phyloP scores from a whole-genome alignment of 1,139 yeast species.

The Yamadazyma trypodendri region DNA sequence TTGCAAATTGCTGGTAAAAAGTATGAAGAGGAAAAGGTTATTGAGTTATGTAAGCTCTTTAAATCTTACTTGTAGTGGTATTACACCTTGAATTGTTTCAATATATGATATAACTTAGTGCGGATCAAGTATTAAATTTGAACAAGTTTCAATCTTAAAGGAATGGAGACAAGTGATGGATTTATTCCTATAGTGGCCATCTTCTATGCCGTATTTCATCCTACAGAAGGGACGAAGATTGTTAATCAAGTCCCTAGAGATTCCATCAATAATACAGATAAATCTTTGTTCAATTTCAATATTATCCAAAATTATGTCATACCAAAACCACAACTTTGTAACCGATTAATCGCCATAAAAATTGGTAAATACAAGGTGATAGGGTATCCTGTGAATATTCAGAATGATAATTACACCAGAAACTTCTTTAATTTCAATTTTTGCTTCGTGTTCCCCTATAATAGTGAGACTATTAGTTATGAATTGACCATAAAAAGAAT shows the following conservation, averaged over 20 bases:
- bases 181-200: conserved; percentile 83
- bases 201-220: conserved; percentile 91
- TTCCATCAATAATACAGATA: conserved; percentile 35
- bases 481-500: conserved; percentile 81
- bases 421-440: conserved; percentile 92
- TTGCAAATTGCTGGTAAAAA: conserved; percentile 28
- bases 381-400: conserved; percentile 89
- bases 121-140: not conserved
- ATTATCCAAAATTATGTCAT: conserved; percentile 85
- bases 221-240: conserved; percentile 94
- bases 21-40: conserved; percentile 29
- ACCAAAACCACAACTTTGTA: conserved; percentile 90
- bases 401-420: conserved; percentile 73
- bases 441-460: conserved; percentile 85
- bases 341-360: conserved; percentile 72
- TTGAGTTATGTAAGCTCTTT: conserved; percentile 13
- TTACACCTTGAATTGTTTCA: no score
- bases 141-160: not conserved
- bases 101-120: no score
- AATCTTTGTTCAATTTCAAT: conserved; percentile 70
- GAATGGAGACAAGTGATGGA: conserved; percentile 50
- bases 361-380: conserved; percentile 69
- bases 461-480: conserved; percentile 79
- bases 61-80: conserved; percentile 3
- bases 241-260: conserved; percentile 84